Conservation (phyloP, 768 basidiomycete species). For the Calocybe indica region DNA sequence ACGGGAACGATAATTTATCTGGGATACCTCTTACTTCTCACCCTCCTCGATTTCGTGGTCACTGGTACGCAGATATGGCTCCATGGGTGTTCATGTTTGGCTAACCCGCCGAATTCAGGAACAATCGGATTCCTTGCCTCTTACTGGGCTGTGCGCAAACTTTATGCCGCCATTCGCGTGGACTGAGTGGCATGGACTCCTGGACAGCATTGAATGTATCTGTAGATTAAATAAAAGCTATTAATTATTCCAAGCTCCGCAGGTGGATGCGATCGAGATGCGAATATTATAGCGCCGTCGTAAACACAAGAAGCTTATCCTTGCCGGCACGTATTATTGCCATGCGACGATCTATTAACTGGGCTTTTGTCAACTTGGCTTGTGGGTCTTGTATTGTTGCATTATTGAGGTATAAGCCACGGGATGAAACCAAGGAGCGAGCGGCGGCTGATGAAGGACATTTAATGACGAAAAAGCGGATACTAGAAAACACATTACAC, state of each 20-base stretch:
- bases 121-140: conserved; percentile 89
- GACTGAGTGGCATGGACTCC: conserved; percentile 33
- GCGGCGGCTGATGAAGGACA: conserved; percentile 49
- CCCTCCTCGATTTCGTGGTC: conserved; percentile 80
- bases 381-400: conserved; percentile 43
- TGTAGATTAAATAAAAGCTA: neutral
- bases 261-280: too few species aligned
- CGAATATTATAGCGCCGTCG: neutral
- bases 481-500: conserved; percentile 16
- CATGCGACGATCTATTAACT: conserved; percentile 57
- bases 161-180: conserved; percentile 81
- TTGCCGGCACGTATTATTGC: conserved; percentile 72
- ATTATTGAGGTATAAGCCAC: conserved; percentile 74
- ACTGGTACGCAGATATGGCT: conserved; percentile 50
- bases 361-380: conserved; percentile 29
- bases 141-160: conserved; percentile 82
- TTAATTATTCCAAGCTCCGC: too few species aligned
- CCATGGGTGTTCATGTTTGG: neutral
- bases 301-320: conserved; percentile 59
- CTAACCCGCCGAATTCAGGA: conserved; percentile 33
- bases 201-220: neutral
- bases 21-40: conserved; percentile 83
- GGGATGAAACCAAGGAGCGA: conserved; percentile 49
- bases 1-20: conserved; percentile 81
- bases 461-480: neutral